Evolutionary conservation across 2,329 filamentous ascomycete species (phyloP).

Genomic region (Ceratocystis cubensis): DNA sequence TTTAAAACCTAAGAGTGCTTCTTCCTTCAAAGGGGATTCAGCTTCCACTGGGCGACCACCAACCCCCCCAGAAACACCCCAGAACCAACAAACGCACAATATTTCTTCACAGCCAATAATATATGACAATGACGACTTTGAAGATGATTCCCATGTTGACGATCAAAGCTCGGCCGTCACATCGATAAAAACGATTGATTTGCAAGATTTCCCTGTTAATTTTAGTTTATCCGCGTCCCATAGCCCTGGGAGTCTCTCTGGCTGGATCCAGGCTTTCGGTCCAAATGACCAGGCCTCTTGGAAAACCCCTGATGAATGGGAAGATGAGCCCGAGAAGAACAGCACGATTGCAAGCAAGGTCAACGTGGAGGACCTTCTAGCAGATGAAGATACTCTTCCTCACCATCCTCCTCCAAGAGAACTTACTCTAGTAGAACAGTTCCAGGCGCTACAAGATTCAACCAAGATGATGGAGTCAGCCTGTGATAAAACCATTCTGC

Average conservation of each 20-base stretch:
- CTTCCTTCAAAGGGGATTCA: not conserved
- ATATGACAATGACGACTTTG: not conserved
- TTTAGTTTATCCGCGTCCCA: conserved; percentile 2
- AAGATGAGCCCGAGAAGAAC: conserved; percentile 19
- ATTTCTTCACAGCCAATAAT: not conserved
- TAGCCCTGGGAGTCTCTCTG: not conserved
- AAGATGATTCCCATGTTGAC: not conserved
- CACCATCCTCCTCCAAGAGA: conserved; percentile 24
- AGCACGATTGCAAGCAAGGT: conserved; percentile 4
- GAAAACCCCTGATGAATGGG: conserved; percentile 33
- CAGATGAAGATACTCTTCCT: conserved; percentile 11
- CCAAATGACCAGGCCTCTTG: conserved; percentile 15
- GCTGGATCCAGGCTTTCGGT: conserved; percentile 18
- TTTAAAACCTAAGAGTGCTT: conserved; percentile 8
- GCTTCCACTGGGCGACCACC: conserved; percentile 9
- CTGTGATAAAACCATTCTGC: conserved; percentile 39
- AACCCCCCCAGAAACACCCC: conserved; percentile 18
- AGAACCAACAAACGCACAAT: conserved; percentile 2
- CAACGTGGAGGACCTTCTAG: conserved; percentile 16
- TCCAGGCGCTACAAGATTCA: conserved; percentile 38
- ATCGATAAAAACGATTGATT: not conserved
- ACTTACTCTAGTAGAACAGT: conserved; percentile 23
- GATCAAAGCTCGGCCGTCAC: not conserved
- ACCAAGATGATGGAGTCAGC: conserved; percentile 44
- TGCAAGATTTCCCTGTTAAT: conserved; percentile 15